Evolutionary conservation across 2,329 filamentous ascomycete genomes (phyloP).

Genomic region (Penicillium psychrosexuale): DNA sequence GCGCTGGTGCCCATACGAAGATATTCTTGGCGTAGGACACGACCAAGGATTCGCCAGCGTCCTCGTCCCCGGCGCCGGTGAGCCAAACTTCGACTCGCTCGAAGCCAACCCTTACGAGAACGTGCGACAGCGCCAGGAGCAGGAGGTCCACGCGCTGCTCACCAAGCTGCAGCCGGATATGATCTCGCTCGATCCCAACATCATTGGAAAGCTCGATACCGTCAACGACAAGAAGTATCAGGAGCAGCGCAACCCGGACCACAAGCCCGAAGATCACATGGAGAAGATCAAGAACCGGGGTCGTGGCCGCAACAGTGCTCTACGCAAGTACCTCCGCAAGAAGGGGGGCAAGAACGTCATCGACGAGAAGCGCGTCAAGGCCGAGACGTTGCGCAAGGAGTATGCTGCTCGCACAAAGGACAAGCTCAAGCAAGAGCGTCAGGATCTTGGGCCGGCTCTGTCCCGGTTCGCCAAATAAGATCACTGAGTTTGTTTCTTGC

Average conservation of each 20-base stretch:
- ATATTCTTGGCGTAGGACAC: conserved; percentile 83
- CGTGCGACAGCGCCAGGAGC: conserved; percentile 84
- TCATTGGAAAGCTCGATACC: conserved; percentile 82
- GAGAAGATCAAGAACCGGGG: conserved; percentile 69
- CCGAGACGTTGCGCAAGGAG: conserved; percentile 74
- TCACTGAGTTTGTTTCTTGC: conserved; percentile 18
- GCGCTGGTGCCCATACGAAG: conserved; percentile 91
- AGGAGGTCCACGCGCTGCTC: conserved; percentile 81
- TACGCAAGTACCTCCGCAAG: conserved; percentile 87
- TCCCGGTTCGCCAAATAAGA: conserved; percentile 76
- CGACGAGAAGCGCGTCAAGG: conserved; percentile 86
- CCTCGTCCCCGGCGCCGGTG: conserved; percentile 89
- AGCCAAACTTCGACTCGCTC: conserved; percentile 91
- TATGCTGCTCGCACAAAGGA: conserved; percentile 66
- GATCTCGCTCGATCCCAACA: conserved; percentile 91
- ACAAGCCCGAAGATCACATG: conserved; percentile 58
- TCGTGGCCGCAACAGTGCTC: conserved; percentile 81
- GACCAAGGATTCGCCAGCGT: conserved; percentile 83
- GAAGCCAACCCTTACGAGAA: conserved; percentile 96
- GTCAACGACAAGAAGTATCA: conserved; percentile 73
- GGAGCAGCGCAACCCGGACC: conserved; percentile 76
- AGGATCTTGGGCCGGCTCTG: conserved; percentile 81
- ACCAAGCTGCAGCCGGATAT: conserved; percentile 96
- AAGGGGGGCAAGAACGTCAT: conserved; percentile 90
- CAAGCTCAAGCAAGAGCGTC: conserved; percentile 62